A percentile compares a stretch with the other conserved stretches of the same genome.
These are phyloP conservation scores for Aspergillus ellipticus DNA, from an alignment of 495 filamentous ascomycete species.

Conservation along the genomic window DNA sequence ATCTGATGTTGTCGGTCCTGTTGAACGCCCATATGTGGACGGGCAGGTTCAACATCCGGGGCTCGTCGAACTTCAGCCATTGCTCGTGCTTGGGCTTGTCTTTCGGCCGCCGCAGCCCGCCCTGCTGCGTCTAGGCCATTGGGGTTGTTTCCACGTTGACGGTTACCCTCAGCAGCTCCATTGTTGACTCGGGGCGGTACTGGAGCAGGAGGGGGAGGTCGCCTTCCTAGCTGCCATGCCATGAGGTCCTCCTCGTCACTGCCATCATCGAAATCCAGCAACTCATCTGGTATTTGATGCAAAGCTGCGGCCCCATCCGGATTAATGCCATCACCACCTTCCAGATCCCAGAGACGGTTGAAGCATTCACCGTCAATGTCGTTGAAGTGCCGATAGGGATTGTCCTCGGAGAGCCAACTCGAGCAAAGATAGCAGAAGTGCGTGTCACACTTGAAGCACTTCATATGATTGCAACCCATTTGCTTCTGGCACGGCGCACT, in stretches of 20 bases:
- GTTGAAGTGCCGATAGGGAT: slow-evolving; percentile 91
- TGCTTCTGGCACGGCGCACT: slow-evolving; percentile 81
- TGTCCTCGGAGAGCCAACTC: slow-evolving; percentile 70
- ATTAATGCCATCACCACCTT: slow-evolving; percentile 68
- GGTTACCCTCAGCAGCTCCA: slow-evolving; percentile 20
- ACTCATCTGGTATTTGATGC: slow-evolving; percentile 36
- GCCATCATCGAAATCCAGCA: slow-evolving; percentile 39
- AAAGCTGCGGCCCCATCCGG: slow-evolving; percentile 43
- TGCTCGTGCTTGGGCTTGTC: slow-evolving; percentile 41
- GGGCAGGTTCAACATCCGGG: slow-evolving; percentile 15
- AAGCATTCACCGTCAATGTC: slow-evolving; percentile 62
- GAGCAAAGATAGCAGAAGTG: slow-evolving; percentile 98
- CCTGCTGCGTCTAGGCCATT: slow-evolving; percentile 35
- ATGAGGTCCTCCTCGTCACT: slow-evolving; percentile 28
- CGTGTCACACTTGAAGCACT: slow-evolving; percentile 79
- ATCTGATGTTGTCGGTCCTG: slow-evolving; percentile 7
- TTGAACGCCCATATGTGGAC: neutral
- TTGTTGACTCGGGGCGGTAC: slow-evolving; percentile 33
- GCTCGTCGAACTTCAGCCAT: slow-evolving; percentile 42
- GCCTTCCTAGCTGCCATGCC: slow-evolving; percentile 27
- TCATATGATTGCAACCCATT: slow-evolving; percentile 97
- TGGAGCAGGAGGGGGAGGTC: slow-evolving; percentile 44
- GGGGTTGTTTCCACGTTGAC: slow-evolving; percentile 25
- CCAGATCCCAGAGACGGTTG: slow-evolving; percentile 85
- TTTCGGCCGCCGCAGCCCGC: slow-evolving; percentile 39